Percentiles rank a stretch among this genome's conserved stretches.
Evolutionary conservation across 495 filamentous ascomycete genomes (phyloP).

Genomic region (Hyaloscypha hepaticicola): DNA sequence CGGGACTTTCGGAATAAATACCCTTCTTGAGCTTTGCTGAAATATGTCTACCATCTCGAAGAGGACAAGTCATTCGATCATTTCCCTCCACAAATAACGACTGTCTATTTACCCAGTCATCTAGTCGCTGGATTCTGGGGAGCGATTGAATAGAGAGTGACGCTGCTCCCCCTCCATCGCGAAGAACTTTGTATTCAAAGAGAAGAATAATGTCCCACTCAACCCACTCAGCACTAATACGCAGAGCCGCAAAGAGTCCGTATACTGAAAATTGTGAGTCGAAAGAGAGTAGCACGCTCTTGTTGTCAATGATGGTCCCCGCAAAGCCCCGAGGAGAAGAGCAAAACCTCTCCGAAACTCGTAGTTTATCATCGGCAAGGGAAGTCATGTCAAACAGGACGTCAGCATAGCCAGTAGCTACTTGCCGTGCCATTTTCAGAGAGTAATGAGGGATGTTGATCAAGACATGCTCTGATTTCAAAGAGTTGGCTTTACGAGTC

Average conservation of each 20-base stretch:
- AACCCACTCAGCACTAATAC: neutral
- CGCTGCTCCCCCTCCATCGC: neutral
- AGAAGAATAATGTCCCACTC: neutral
- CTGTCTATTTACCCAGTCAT: neutral
- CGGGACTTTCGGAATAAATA: neutral
- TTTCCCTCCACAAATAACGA: neutral
- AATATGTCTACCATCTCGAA: neutral
- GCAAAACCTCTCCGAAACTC: neutral
- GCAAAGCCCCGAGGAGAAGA: neutral
- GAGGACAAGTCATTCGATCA: neutral
- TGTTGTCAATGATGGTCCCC: neutral
- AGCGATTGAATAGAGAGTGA: neutral
- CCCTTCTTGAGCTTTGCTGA: neutral
- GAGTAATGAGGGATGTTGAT: neutral
- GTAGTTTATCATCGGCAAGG: neutral
- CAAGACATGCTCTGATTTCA: neutral
- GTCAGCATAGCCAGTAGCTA: neutral
- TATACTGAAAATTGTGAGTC: neutral
- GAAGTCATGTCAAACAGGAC: neutral
- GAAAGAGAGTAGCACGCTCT: neutral
- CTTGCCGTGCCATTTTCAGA: neutral
- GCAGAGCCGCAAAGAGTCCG: neutral
- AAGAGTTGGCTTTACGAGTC: slow-evolving; percentile 1
- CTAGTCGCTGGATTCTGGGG: neutral
- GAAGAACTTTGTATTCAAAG: neutral